Evolutionary conservation across 768 basidiomycete genomes (phyloP), one percentile per base, ranked within the genome.

Genomic region (Termitomyces bulborhizus): DNA sequence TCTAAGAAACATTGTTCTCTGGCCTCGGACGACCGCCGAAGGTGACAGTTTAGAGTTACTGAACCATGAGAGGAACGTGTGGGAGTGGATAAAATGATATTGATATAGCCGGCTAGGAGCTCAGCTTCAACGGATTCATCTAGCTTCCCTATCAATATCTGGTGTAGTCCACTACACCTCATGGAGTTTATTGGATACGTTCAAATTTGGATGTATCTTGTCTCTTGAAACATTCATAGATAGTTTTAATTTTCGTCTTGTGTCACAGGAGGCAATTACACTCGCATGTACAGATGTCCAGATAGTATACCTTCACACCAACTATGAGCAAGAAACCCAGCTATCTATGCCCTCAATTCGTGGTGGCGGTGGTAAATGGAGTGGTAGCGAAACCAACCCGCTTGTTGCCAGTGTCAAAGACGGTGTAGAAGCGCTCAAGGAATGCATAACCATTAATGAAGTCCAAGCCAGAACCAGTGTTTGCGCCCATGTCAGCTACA

Each of bases 371-470:
- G 1, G 85, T 85, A 66, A 71, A 79, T 4, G 71, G 55, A 8
- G 76, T 84, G 26, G 72, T 79, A 6, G 84, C 82, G 54, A 85
- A 72, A 21, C 84, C 83, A 51, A 85, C 72, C 12, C 71, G 78
- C 50, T 66, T 70, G 71, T 82, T 80, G 41, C 73, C 66, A 43
- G 84, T 82, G 62, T 88, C 85, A 60, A 70, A 86, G 37, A 85
- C 84, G 27, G 79, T 74, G 71, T 86, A 86, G 77, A 82, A 86
- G 21, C 85, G 81, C 68, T 76, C 73, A 31, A 84, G 70, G 74
- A 81, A 84, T 3, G 68, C 60, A 60, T 72, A 72, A 11, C 82
- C 80, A 62, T 81, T 75, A 65, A 84, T 73, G 58, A 83, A 82
- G 69, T 81, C 79, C 12, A 83, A 64, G 11, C 80, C 82, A 52